These are phyloP conservation scores for Scenedesmus sp. DNA, from an alignment of 163 green algal species.

Conservation along the genomic window DNA sequence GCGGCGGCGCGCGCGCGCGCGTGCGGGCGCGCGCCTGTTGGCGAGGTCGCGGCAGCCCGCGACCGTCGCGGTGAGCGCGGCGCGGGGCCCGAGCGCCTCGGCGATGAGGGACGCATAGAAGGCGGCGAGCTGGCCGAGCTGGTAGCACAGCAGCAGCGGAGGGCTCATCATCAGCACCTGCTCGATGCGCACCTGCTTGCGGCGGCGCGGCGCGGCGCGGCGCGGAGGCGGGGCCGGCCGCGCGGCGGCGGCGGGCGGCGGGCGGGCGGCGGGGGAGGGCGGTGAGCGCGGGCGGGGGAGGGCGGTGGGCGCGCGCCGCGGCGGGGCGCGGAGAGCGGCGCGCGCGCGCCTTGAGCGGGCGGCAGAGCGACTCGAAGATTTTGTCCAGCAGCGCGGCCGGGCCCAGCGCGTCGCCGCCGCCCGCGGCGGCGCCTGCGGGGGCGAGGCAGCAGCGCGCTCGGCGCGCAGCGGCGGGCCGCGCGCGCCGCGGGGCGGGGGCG, in stretches of 20 bases:
- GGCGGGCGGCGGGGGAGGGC: too few species aligned
- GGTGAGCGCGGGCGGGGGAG: too few species aligned
- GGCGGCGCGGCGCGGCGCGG: too few species aligned
- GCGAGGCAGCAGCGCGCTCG: too few species aligned
- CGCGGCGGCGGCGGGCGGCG: too few species aligned
- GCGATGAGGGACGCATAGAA: constrained; percentile 90
- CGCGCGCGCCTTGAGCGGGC: constrained; percentile 75
- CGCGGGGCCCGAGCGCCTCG: constrained; percentile 64
- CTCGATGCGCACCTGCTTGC: constrained; percentile 74
- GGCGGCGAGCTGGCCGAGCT: constrained; percentile 85
- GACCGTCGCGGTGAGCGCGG: constrained; percentile 60
- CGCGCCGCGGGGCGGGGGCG: too few species aligned
- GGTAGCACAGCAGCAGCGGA: constrained; percentile 85
- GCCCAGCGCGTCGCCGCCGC: background rate
- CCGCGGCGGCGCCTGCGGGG: background rate
- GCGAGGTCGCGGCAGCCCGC: constrained; percentile 67
- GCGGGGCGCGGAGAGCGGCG: too few species aligned
- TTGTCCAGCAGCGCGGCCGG: constrained; percentile 78
- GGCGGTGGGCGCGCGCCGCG: too few species aligned
- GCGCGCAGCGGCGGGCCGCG: too few species aligned
- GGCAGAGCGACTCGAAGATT: constrained; percentile 95
- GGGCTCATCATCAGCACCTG: constrained; percentile 91
- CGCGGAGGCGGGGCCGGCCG: too few species aligned
- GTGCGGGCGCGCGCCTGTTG: background rate
- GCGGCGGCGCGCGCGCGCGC: too few species aligned